Base-by-base conservation (phyloP, 495 filamentous ascomycete genomes). In the Hyaloscypha finlandica region DNA sequence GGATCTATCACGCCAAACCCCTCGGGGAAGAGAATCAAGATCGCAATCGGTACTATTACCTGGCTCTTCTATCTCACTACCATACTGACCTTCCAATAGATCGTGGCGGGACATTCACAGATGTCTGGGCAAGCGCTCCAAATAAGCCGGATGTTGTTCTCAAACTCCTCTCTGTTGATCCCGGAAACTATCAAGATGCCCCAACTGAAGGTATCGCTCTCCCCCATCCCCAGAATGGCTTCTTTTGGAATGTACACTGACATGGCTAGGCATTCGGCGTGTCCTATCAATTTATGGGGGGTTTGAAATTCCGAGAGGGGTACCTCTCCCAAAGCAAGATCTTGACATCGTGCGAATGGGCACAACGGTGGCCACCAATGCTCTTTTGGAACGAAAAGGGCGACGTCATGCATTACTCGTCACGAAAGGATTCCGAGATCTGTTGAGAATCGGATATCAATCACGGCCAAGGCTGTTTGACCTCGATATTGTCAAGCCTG, bases 351-450 rank as follows among this genome's bases (percentile, higher is more conserved):
- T 11, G 90, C 93, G 91, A 55, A 94, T 95, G 92, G 92, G 92
- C 39, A 95, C 92, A 22, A 95, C 92, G 3, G 92, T 95, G 20
- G 92, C 92, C 0, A 95, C 92, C 16, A 95, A 95, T 75, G 92
- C 92, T 0, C 77, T 99, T 62, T 81, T 99, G 1, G 95, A 99
- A 78, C 79, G 94, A 64, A 99, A 97, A 77, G 94, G 94, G 5
- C 93, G 97, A 77, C 86, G 86, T 69, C 96, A 94, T 66, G 94
- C 89, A 4, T 83, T 99, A 69, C 84, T 97, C 25, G 93, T 95
- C 9, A 97, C 95, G 1, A 90, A 92, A 74, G 94, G 94, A 0
- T 99, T 98, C 77, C 89, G 87, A 58, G 95, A 98, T 77, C 92
- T 93, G 67, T 82, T 97, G n/a, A 87, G 90, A 42, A 94, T 94